Base-by-base conservation (phyloP, 805 yeast species). In the Yamadazyma kitorensis region DNA sequence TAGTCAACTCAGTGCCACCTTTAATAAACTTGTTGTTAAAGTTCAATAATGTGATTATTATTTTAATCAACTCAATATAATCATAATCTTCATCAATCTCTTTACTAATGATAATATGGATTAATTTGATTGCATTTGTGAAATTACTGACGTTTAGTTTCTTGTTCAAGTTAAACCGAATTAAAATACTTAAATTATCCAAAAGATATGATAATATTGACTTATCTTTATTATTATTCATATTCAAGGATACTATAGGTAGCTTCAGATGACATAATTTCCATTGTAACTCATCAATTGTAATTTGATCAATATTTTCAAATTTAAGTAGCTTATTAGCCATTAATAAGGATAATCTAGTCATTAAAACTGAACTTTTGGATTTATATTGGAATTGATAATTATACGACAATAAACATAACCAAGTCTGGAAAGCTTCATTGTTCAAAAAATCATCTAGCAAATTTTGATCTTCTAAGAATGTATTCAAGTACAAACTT, bases 251-350 rank as follows among this genome's bases (percentile, higher is more conserved):
- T 3, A 68, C 43, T 8, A 59, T 33, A 2, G 72, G 71, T 10
- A 43, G 34, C 32, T 49, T 52, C 34, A 68, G 72, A 37, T 64
- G 74, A 22, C 68, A 62, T 26, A 67, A 44, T 42, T 67, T 68
- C 68, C 70, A 68, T 34, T 56, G 55, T 47, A 54, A 54, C 36
- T 66, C 72, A 32, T 68, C 55, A 4, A 59, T 52, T 16, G 48
- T 41, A 7, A 39, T 31, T 27, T 16, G 11, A 5, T 15, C 17
- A 24, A 34, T 24, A 3, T 36, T n/a, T 31, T 30, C 3, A 48
- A 38, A n/a, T 7, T 7, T 23, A 6, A 64, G 45, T 11, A 64
- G 31, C 34, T 53, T 55, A 24, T 59, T 44, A 26, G 63, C 40
- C 3, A 57, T 40, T 13, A 49, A 34, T 9, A 67, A 45, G 3